Evolutionary conservation across 2,329 filamentous ascomycete species (phyloP), one percentile per base, ranked within the genome.

Genomic region (Ilyonectria sp.): DNA sequence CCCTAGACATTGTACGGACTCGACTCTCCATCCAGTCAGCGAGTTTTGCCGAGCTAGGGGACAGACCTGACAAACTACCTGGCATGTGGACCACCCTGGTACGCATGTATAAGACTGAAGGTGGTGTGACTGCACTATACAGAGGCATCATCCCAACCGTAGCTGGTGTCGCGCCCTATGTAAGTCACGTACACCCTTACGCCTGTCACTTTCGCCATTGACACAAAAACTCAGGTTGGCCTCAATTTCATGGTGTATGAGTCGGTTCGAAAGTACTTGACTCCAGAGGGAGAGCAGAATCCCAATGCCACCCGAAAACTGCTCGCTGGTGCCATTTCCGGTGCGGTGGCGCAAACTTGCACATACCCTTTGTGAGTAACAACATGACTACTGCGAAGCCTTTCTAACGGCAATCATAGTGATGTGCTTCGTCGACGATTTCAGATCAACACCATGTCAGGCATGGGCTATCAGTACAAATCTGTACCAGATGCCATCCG

Each of bases 241-340:
- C 86, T 99, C 61, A 99, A 99, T 81, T 99, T 99, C 81, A 98
- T 98, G 94, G 94, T 94, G 6, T 99, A 99, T 82, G 96, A 99
- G 81, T 92, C 92, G 55, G 92, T 95, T 65, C 91, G 96, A 68
- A 90, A 91, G 76, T 91, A 92, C 73, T 86, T 99, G 73, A 99
- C 96, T 0, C 92, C 91, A 1, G 94, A 97, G 58, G 96, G 96
- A 50, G 91, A 97, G 70, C 89, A 93, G 77, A 94, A 97, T 72
- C 96, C 96, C 0, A 90, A 86, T 68, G 89, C 94, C 1, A 80
- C 89, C 60, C 91, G 95, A 60, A 99, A 98, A 79, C 86, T 99
- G 47, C 87, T 91, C 31, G 95, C 96, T 4, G 96, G 96, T 64
- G 96, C 96, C 15, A 90, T 98, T 59, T 97, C 95, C n/a, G 96